Percentiles rank a stretch among this genome's conserved stretches.
Evolutionary conservation across 1,139 yeast species (phyloP).

Genomic region (Taphrina confusa): DNA sequence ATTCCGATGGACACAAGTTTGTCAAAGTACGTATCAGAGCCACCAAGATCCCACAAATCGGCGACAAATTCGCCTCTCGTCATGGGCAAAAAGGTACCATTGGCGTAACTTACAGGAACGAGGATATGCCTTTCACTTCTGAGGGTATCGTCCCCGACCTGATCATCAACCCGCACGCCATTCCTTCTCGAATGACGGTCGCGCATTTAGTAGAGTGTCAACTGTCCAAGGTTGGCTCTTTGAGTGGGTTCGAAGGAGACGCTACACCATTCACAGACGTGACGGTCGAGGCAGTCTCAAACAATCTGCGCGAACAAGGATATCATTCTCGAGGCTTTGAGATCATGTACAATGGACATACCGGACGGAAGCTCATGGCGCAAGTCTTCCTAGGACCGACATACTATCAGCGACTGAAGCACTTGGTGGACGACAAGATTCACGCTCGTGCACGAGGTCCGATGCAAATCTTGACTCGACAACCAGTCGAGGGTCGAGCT

Average conservation of each 20-base stretch:
- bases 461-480: conserved; percentile 95
- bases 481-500: conserved; percentile 99
- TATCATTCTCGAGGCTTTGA: conserved; percentile 98
- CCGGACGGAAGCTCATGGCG: conserved; percentile 96
- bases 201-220: conserved; percentile 99
- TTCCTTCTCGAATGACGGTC: conserved; percentile 99
- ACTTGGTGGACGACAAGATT: conserved; percentile 96
- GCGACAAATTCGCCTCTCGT: conserved; percentile 98
- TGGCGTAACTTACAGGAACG: conserved; percentile 97
- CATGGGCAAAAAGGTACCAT: conserved; percentile 99
- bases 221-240: conserved; percentile 88
- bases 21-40: conserved; percentile 99
- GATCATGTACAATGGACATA: conserved; percentile 97
- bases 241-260: conserved; percentile 96
- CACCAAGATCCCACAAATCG: conserved; percentile 96
- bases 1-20: conserved; percentile 95
- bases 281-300: conserved; percentile 94
- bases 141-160: conserved; percentile 97
- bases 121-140: conserved; percentile 97
- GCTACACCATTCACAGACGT: conserved; percentile 94
- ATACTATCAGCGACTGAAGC: conserved; percentile 95
- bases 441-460: conserved; percentile 99
- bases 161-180: conserved; percentile 97
- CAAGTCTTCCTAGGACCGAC: conserved; percentile 99
- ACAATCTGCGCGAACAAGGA: conserved; percentile 87